Evolutionary conservation across 192 early-diverging fungal species (phyloP).

Genomic region (Backusella circina): DNA sequence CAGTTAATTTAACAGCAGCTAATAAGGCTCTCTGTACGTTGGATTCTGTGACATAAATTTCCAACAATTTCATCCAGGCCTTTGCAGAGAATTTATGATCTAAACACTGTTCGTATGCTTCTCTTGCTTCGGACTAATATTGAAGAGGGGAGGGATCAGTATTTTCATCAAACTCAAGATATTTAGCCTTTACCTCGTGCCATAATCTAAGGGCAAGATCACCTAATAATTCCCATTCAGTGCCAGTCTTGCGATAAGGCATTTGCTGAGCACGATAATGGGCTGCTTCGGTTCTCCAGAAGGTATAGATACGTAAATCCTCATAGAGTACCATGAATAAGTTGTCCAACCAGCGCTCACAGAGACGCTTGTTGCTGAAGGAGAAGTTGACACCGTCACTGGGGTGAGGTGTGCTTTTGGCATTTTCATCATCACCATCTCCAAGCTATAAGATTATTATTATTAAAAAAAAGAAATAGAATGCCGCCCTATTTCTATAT

Average conservation of each 20-base stretch:
- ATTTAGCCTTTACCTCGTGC: conserved; percentile 58
- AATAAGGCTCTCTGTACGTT: conserved; percentile 78
- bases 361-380: conserved; percentile 93
- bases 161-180: no score
- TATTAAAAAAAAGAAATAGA: not conserved
- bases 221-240: conserved; percentile 98
- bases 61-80: conserved; percentile 83
- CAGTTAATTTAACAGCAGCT: conserved; percentile 78
- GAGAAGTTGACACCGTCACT: conserved; percentile 56
- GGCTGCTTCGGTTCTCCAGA: conserved; percentile 83
- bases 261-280: conserved; percentile 73
- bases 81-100: conserved; percentile 91
- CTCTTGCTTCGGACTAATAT: conserved; percentile 77
- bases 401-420: not conserved
- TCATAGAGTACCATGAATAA: conserved; percentile 99
- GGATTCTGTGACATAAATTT: conserved; percentile 75
- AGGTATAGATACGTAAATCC: conserved; percentile 89
- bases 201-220: conserved; percentile 86
- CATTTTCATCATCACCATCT: not conserved
- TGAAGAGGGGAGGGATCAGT: no score
- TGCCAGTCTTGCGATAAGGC: conserved; percentile 87
- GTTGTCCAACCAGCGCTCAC: conserved; percentile 99
- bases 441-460: not conserved
- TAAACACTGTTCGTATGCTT: conserved; percentile 84
- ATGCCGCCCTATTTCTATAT: not conserved